Conservation (phyloP, 352 stramenopile species). For the Globisporangium polare region DNA sequence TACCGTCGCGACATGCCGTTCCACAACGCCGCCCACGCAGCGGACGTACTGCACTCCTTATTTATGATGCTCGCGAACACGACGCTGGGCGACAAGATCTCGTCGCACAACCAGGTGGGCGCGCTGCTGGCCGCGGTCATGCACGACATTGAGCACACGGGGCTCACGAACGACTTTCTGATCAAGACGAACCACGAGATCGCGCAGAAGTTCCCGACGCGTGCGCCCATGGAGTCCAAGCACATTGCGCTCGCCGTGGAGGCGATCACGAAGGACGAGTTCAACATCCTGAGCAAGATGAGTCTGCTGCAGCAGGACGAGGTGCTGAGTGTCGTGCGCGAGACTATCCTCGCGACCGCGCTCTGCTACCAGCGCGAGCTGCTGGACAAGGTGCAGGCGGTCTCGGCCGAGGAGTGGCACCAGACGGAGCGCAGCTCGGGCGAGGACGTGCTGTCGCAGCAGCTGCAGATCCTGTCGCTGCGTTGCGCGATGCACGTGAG, state of each 20-base stretch:
- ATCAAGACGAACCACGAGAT: conserved; percentile 73
- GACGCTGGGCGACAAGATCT: conserved; percentile 42
- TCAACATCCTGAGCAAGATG: conserved; percentile 59
- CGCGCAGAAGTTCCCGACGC: conserved; percentile 47
- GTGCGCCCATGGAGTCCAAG: conserved; percentile 76
- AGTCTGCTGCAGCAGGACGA: conserved; percentile 38
- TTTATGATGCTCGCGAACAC: conserved; percentile 71
- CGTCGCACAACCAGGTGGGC: conserved; percentile 63
- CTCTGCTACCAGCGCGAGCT: conserved; percentile 80
- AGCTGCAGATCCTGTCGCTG: conserved; percentile 46
- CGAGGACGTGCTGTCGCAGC: conserved; percentile 31
- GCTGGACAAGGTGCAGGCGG: conserved; percentile 42
- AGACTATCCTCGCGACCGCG: conserved; percentile 70
- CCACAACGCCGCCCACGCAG: conserved; percentile 78
- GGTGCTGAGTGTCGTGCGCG: conserved; percentile 50
- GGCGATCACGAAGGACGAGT: conserved; percentile 40
- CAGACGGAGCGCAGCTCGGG: conserved; percentile 18
- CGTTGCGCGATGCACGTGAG: conserved; percentile 77
- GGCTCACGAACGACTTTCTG: conserved; percentile 76
- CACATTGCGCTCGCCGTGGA: conserved; percentile 58
- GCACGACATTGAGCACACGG: conserved; percentile 79
- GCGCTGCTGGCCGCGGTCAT: conserved; percentile 72
- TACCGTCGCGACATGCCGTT: conserved; percentile 73
- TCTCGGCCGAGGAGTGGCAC: conserved; percentile 40
- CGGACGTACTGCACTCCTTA: conserved; percentile 76